phyloP scores from a whole-genome alignment of 495 filamentous ascomycete species.

The Tuber microsphaerosporum region DNA sequence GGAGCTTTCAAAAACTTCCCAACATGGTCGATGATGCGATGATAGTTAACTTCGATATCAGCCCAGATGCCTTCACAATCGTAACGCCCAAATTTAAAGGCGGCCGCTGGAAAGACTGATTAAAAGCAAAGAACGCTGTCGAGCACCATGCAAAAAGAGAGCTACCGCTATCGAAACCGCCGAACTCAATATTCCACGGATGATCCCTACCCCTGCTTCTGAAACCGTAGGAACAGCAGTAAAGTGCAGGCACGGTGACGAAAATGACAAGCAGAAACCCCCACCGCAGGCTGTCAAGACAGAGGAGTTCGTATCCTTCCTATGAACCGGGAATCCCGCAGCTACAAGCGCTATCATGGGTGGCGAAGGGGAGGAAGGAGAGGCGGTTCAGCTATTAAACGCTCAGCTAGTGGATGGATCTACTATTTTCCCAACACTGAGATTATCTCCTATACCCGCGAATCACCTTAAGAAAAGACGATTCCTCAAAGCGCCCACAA shows the following conservation, averaged over 20 bases:
- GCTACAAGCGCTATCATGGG: conserved; percentile 43
- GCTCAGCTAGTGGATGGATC: conserved; percentile 78
- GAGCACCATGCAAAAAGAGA: conserved; percentile 48
- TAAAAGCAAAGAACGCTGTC: conserved; percentile 68
- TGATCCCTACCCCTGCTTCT: conserved; percentile 13
- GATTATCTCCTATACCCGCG: conserved; percentile 68
- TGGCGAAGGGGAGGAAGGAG: conserved; percentile 45
- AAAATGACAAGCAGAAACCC: conserved; percentile 7
- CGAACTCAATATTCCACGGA: conserved; percentile 27
- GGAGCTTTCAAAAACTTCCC: background rate
- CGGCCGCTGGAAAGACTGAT: conserved; percentile 81
- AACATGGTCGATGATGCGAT: conserved; percentile 90
- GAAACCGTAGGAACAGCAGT: conserved; percentile 26
- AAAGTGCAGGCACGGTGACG: conserved; percentile 25
- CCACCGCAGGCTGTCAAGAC: conserved; percentile 28
- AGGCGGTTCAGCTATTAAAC: conserved; percentile 70
- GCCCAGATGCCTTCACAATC: conserved; percentile 49
- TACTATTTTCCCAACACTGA: conserved; percentile 73
- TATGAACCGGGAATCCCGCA: conserved; percentile 81
- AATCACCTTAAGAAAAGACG: conserved; percentile 79
- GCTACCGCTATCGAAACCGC: conserved; percentile 20
- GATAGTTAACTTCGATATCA: conserved; percentile 81
- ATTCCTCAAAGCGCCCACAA: conserved; percentile 81
- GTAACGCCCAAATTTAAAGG: conserved; percentile 67
- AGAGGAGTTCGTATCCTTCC: conserved; percentile 71